A percentile compares a stretch with the other conserved stretches of the same genome.
Evolutionary conservation across 495 filamentous ascomycete genomes (phyloP).

Genomic region (Chaetomidium leptoderma): DNA sequence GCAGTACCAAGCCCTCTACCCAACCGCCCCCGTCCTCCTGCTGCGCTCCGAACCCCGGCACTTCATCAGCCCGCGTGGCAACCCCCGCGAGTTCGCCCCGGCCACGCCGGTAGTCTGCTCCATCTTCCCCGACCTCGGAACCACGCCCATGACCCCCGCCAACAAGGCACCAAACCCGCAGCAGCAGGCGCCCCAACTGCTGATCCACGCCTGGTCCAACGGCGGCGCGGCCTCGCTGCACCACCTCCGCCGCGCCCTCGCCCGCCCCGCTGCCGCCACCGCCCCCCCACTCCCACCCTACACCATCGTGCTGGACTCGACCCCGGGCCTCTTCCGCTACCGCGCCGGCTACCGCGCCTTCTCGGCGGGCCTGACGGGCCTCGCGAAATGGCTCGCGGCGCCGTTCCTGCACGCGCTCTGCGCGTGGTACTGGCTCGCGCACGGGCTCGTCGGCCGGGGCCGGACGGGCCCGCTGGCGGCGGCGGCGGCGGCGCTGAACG

Average conservation of each 20-base stretch:
- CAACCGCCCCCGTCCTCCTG: conserved; percentile 38
- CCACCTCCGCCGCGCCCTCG: conserved; percentile 24
- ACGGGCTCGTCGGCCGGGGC: conserved; percentile 18
- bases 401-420: conserved; percentile 33
- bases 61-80: conserved; percentile 20
- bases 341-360: conserved; percentile 26
- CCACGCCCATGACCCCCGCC: background rate
- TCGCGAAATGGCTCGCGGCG: conserved; percentile 15
- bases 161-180: background rate
- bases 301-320: conserved; percentile 39
- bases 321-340: conserved; percentile 36
- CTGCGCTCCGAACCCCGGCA: conserved; percentile 35
- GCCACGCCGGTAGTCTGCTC: conserved; percentile 24
- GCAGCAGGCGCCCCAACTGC: conserved; percentile 29
- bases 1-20: conserved; percentile 39
- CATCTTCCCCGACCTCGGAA: conserved; percentile 8
- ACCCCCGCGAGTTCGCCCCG: conserved; percentile 13
- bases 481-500: conserved; percentile 32
- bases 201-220: conserved; percentile 45
- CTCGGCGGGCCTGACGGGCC: conserved; percentile 20
- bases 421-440: conserved; percentile 29
- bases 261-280: conserved; percentile 10
- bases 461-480: conserved; percentile 28
- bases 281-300: conserved; percentile 33
- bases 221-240: conserved; percentile 36